phyloP scores from a whole-genome alignment of 306 rosid species.

The Vicia faba region DNA sequence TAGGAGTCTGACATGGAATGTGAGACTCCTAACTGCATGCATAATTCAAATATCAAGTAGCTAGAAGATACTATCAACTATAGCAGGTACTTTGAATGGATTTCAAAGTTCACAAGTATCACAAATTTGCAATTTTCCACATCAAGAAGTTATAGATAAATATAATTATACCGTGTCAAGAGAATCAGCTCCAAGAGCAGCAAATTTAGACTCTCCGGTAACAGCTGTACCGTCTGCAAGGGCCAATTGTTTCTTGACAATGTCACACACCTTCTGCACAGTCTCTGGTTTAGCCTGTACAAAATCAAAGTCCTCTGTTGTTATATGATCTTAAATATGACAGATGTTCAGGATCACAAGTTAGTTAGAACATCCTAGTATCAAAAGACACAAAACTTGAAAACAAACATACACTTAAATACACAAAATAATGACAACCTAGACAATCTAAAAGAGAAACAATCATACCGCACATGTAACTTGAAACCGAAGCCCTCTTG shows the following conservation, averaged over 20 bases:
- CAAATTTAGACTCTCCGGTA: slow-evolving; percentile 71
- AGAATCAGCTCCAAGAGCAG: slow-evolving; percentile 93
- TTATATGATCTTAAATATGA: slow-evolving; percentile 6
- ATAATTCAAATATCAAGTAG: slow-evolving; percentile 3
- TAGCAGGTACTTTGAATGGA: not conserved
- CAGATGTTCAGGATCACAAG: slow-evolving; percentile 15
- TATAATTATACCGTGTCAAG: slow-evolving; percentile 81
- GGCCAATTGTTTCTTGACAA: slow-evolving; percentile 93
- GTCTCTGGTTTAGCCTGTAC: slow-evolving; percentile 87
- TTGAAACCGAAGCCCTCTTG: slow-evolving; percentile 47
- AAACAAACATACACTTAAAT: too few species aligned
- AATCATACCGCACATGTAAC: slow-evolving; percentile 68
- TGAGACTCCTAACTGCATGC: too few species aligned
- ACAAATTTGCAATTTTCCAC: not conserved
- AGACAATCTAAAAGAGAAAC: too few species aligned
- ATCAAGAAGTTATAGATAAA: slow-evolving; percentile 17
- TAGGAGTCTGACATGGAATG: too few species aligned
- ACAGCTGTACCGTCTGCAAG: slow-evolving; percentile 51
- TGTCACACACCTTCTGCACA: slow-evolving; percentile 65
- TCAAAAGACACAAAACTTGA: too few species aligned
- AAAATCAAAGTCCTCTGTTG: slow-evolving; percentile 19
- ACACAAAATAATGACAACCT: too few species aligned
- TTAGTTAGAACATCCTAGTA: too few species aligned
- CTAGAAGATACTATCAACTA: not conserved
- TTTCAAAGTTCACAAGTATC: not conserved